Conservation (phyloP, 805 yeast species). For the Barnettozyma botsteinii region DNA sequence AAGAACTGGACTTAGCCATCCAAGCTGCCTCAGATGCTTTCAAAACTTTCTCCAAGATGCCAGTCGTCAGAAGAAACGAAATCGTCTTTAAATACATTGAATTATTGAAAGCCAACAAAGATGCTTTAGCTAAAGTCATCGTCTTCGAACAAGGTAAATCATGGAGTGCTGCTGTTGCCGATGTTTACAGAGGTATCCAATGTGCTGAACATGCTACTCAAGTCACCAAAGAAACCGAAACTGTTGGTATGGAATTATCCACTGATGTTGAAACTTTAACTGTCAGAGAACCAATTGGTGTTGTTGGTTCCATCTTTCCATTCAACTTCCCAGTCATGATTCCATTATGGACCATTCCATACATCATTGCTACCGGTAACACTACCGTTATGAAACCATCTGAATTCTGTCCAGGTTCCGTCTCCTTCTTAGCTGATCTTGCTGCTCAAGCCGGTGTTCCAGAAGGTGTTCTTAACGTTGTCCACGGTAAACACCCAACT, state of each 20-base stretch:
- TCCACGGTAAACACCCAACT: constrained; percentile 69
- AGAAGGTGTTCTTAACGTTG: constrained; percentile 63
- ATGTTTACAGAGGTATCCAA: constrained; percentile 71
- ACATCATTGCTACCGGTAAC: constrained; percentile 65
- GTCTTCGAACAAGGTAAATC: constrained; percentile 76
- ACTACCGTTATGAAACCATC: constrained; percentile 64
- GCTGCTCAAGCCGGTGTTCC: constrained; percentile 72
- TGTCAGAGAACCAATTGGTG: constrained; percentile 67
- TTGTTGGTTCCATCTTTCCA: constrained; percentile 72
- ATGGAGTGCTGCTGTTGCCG: constrained; percentile 67
- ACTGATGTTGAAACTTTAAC: constrained; percentile 71
- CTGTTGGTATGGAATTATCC: constrained; percentile 59
- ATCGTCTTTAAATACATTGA: constrained; percentile 64
- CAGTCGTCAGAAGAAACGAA: constrained; percentile 52
- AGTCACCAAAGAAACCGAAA: constrained; percentile 59
- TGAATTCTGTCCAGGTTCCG: constrained; percentile 80
- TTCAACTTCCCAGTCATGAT: constrained; percentile 86
- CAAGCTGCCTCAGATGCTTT: constrained; percentile 61
- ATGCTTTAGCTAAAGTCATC: constrained; percentile 56
- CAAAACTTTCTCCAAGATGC: constrained; percentile 42
- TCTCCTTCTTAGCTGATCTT: constrained; percentile 66
- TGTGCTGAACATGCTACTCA: constrained; percentile 75
- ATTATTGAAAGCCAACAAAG: constrained; percentile 59
- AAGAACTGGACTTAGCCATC: constrained; percentile 60
- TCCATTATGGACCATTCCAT: constrained; percentile 52